Percentiles rank a stretch among this genome's conserved stretches.
phyloP scores from a whole-genome alignment of 352 stramenopile species.

The Phytophthora pisi region DNA sequence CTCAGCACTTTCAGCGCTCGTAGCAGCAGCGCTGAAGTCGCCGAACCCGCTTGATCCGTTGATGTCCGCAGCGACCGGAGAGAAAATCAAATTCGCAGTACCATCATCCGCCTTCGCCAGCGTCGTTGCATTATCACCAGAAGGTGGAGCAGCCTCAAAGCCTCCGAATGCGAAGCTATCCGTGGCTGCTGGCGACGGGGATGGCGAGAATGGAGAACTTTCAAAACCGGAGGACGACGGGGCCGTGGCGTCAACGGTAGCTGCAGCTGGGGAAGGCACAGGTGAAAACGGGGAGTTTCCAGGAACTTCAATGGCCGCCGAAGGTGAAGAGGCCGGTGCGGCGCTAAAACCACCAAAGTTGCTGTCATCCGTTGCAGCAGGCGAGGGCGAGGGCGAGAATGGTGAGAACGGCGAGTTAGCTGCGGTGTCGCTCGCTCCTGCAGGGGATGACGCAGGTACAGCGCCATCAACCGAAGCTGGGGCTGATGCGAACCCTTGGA shows the following conservation, averaged over 20 bases:
- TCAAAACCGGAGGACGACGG: conserved; percentile 13
- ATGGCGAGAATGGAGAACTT: conserved; percentile 20
- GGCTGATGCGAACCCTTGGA: conserved; percentile 22
- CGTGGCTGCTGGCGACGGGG: conserved; percentile 3
- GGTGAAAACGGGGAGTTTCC: conserved; percentile 20
- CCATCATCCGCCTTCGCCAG: conserved; percentile 1
- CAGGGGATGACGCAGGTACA: conserved; percentile 4
- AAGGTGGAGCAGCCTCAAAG: conserved; percentile 22
- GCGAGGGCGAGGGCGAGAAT: conserved; percentile 31
- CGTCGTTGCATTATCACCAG: conserved; percentile 4
- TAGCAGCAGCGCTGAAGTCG: conserved; percentile 20
- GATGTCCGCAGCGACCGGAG: not conserved
- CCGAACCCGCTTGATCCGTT: conserved; percentile 13
- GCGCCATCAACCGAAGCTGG: conserved; percentile 2
- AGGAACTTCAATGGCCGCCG: conserved; percentile 5
- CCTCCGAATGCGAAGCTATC: conserved; percentile 30
- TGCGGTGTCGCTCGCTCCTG: not conserved
- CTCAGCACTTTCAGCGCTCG: not conserved
- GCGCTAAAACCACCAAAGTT: conserved; percentile 27
- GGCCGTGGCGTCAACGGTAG: not conserved
- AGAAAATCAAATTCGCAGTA: conserved; percentile 2
- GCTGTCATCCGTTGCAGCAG: conserved; percentile 18
- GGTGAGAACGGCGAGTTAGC: conserved; percentile 26
- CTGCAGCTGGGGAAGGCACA: conserved; percentile 20
- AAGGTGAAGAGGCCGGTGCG: conserved; percentile 13